Evolutionary conservation across 2,329 filamentous ascomycete genomes (phyloP), one percentile per base, ranked within the genome.

Genomic region (Sordariomycetes sp.): DNA sequence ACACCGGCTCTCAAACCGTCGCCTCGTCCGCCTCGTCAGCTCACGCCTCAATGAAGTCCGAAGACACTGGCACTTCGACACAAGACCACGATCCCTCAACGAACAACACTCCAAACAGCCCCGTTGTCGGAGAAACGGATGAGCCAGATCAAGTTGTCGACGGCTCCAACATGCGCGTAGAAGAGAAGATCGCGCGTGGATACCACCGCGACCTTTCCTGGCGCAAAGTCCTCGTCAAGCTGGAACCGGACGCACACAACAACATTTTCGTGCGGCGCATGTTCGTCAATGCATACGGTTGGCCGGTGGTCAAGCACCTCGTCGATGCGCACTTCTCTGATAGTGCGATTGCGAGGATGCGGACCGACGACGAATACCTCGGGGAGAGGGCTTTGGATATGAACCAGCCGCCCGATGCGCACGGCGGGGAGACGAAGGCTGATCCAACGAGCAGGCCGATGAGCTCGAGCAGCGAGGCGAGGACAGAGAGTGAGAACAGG

Each of bases 201-300:
- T 98, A 98, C 59, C 92, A 98, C 55, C 78, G 79, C 10, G 86
- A 86, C 42, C 62, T 98, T 15, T 85, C 86, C 2, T 98, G 92
- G 92, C 83, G 92, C 30, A 98, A 98, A 54, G 92, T 98, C 2
- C 74, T 98, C 4, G 92, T 98, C 11, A 83, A 92, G 35, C 69
- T 98, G 3, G 90, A 98, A 53, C 92, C 92, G 0, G 92, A 98
- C 58, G 92, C 92, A 0, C 92, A 98, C 63, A 98, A 98, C 59
- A 98, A 98, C 57, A 94, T 98, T 45, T 82, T 96, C 39, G 92
- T 98, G 17, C 82, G 92, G 12, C 81, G 92, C 36, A 94, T 87
- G 80, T 98, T 98, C 55, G 82, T 87, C 37, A 98, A 98, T 50
- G 92, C 92, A 0, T 94, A 94, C 48, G 92, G 92, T 3, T 98